phyloP scores from a whole-genome alignment of 2,329 filamentous ascomycete genomes.

The Arthrinium puccinioides region DNA sequence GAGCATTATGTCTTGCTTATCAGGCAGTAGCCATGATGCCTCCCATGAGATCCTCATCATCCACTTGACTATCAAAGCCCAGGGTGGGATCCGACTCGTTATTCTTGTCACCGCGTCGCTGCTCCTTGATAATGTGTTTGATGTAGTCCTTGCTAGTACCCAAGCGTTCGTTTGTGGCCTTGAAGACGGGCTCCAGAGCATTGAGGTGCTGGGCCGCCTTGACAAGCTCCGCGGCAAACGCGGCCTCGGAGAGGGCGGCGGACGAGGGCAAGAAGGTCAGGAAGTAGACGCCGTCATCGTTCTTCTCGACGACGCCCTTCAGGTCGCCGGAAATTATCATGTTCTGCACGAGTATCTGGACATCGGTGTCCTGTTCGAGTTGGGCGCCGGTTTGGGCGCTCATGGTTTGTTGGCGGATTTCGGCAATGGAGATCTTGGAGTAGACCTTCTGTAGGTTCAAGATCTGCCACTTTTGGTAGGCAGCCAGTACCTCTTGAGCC shows the following conservation, averaged over 20 bases:
- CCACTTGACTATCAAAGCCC: constrained; percentile 40
- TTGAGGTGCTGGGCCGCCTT: constrained; percentile 33
- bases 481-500: constrained; percentile 58
- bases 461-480: constrained; percentile 71
- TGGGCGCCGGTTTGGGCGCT: constrained; percentile 44
- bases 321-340: constrained; percentile 52
- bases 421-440: constrained; percentile 46
- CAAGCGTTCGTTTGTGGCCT: constrained; percentile 46
- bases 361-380: constrained; percentile 33
- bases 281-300: constrained; percentile 35
- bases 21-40: constrained; percentile 20
- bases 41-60: constrained; percentile 57
- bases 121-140: constrained; percentile 36
- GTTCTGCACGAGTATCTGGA: constrained; percentile 37
- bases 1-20: constrained; percentile 24
- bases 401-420: constrained; percentile 43
- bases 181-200: constrained; percentile 38
- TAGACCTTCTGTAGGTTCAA: constrained; percentile 68
- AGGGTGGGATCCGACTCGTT: constrained; percentile 30
- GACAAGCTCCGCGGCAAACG: constrained; percentile 41
- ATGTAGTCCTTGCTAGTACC: constrained; percentile 50
- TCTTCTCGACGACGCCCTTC: constrained; percentile 41
- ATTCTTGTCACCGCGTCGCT: constrained; percentile 31
- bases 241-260: constrained; percentile 38
- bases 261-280: constrained; percentile 42